Percentiles rank a stretch among this genome's conserved stretches.
Conservation (phyloP, 2,329 filamentous ascomycete genomes). For the Escovopsis sp. region DNA sequence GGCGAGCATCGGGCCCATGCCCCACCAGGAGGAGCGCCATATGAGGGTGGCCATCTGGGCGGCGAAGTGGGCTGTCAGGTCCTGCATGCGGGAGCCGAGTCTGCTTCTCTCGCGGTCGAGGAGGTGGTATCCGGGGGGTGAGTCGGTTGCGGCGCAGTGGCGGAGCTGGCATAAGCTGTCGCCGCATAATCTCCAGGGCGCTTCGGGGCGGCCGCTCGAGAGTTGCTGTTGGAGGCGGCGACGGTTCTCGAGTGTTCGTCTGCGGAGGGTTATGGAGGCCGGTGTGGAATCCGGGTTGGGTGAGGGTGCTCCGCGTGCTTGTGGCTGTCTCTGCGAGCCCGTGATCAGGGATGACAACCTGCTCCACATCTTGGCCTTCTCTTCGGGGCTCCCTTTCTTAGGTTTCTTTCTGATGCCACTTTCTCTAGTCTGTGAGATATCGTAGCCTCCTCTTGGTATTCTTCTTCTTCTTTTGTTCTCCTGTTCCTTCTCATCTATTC, state of each 20-base stretch:
- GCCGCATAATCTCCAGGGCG: conserved; percentile 8
- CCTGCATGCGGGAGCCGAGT: conserved; percentile 3
- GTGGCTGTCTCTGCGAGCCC: neutral
- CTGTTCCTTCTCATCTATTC: too few relatives aligned
- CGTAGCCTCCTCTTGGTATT: too few relatives aligned
- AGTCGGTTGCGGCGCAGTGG: conserved; percentile 2
- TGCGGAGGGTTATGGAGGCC: conserved; percentile 4
- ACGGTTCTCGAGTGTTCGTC: conserved; percentile 5
- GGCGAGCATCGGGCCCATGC: conserved; percentile 2
- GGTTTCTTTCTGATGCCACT: too few relatives aligned
- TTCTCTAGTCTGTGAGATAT: too few relatives aligned
- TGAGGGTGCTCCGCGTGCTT: neutral
- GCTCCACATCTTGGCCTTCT: too few relatives aligned
- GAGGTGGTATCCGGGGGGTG: conserved; percentile 4
- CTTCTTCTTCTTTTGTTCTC: too few relatives aligned
- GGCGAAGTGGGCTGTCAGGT: conserved; percentile 10
- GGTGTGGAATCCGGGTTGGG: too few relatives aligned
- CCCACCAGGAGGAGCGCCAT: conserved; percentile 1
- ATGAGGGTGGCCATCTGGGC: conserved; percentile 5
- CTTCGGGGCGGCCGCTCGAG: conserved; percentile 9
- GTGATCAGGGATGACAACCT: neutral
- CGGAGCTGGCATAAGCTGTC: conserved; percentile 7
- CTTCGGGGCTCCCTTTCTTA: too few relatives aligned
- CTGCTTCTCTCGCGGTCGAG: conserved; percentile 3
- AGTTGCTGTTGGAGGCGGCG: conserved; percentile 7